Conservation (phyloP, 2,329 filamentous ascomycete genomes). For the Colletotrichum sp. region DNA sequence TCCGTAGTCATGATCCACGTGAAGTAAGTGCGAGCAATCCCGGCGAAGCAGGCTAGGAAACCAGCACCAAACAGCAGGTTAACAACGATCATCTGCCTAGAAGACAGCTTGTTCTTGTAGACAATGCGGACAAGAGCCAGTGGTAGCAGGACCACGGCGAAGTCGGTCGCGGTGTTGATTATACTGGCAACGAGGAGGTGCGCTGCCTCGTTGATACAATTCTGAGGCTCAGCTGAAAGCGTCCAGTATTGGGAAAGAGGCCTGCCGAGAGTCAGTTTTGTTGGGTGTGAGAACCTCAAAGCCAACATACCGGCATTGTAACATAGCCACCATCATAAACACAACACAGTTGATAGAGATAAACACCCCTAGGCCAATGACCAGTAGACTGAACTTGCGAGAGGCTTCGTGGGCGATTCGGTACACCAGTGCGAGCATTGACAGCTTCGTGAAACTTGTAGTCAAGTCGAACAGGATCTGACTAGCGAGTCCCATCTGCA, state of each 20-base stretch:
- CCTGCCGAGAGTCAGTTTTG: conserved; percentile 25
- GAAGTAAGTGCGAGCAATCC: conserved; percentile 40
- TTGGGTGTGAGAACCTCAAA: conserved; percentile 15
- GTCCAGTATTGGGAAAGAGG: conserved; percentile 43
- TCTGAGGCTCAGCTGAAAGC: conserved; percentile 30
- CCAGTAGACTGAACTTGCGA: conserved; percentile 31
- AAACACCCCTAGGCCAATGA: conserved; percentile 30
- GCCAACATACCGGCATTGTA: conserved; percentile 41
- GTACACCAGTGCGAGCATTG: conserved; percentile 42
- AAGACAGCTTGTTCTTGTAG: conserved; percentile 43
- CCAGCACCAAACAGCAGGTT: conserved; percentile 54
- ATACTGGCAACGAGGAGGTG: conserved; percentile 59
- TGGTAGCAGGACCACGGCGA: conserved; percentile 57
- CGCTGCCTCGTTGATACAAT: conserved; percentile 52
- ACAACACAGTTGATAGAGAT: conserved; percentile 34
- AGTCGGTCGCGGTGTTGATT: conserved; percentile 64
- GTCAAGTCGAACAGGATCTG: conserved; percentile 40
- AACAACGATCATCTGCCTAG: conserved; percentile 49
- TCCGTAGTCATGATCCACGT: conserved; percentile 32
- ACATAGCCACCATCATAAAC: conserved; percentile 38
- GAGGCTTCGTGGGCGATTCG: conserved; percentile 35
- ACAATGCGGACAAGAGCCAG: conserved; percentile 44
- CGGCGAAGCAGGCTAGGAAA: conserved; percentile 46
- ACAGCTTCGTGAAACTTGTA: conserved; percentile 43
- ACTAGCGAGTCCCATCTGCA: conserved; percentile 34